phyloP scores from a whole-genome alignment of 2,329 filamentous ascomycete genomes.

The Lasiodiplodia sp. region DNA sequence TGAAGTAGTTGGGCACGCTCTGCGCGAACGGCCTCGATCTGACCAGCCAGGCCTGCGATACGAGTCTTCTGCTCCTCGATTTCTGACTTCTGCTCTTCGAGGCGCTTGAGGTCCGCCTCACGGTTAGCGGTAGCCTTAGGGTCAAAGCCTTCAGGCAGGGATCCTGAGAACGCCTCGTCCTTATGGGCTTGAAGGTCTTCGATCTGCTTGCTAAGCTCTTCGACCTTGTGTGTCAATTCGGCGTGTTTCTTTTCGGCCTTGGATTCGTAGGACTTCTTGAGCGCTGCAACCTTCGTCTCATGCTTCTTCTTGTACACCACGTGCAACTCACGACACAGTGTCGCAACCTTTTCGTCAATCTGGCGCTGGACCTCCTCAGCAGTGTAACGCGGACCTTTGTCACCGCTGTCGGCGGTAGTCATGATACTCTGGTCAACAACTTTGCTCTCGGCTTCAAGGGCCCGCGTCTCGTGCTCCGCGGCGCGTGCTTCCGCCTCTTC shows the following conservation, averaged over 20 bases:
- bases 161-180: constrained; percentile 65
- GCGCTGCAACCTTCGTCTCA: constrained; percentile 89
- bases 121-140: constrained; percentile 28
- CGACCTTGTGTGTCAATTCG: constrained; percentile 76
- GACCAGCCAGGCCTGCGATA: constrained; percentile 76
- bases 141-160: constrained; percentile 40
- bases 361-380: constrained; percentile 64
- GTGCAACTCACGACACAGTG: constrained; percentile 79
- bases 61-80: constrained; percentile 76
- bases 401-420: constrained; percentile 64
- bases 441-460: constrained; percentile 66
- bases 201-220: constrained; percentile 75
- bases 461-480: constrained; percentile 67
- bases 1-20: constrained; percentile 72
- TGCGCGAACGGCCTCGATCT: constrained; percentile 72
- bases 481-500: constrained; percentile 79
- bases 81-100: constrained; percentile 71
- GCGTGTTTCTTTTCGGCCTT: constrained; percentile 88
- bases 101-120: constrained; percentile 54
- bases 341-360: constrained; percentile 88
- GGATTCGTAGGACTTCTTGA: constrained; percentile 82
- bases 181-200: constrained; percentile 72
- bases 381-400: constrained; percentile 43
- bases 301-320: constrained; percentile 96
- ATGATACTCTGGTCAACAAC: constrained; percentile 62